These are phyloP conservation scores for Bacterosira constricta DNA, from an alignment of 108 stramenopile genomes.

Conservation along the genomic window DNA sequence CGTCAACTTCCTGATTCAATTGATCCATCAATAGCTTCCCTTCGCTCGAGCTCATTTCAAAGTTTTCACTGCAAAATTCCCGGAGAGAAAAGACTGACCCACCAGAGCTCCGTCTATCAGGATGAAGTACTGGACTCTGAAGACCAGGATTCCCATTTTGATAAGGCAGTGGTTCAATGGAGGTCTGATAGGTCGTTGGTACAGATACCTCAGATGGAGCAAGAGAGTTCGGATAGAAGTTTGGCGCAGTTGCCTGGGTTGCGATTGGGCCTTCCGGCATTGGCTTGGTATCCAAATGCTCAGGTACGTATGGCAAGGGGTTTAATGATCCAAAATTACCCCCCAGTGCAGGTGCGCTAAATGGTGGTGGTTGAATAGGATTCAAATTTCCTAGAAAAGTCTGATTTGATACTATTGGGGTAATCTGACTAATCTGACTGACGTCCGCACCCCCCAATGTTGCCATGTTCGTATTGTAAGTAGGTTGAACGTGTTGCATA, in stretches of 20 bases:
- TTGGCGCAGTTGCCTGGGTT: no score
- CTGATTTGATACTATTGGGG: not conserved
- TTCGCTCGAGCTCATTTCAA: slow-evolving; percentile 19
- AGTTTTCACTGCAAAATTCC: slow-evolving; percentile 7
- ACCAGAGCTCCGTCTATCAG: not conserved
- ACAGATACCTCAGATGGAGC: no score
- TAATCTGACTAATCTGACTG: not conserved
- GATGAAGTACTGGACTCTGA: no score
- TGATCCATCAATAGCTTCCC: slow-evolving; percentile 14
- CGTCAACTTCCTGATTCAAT: slow-evolving; percentile 21
- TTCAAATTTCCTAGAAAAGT: not conserved
- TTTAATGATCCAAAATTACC: not conserved
- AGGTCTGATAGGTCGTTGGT: no score
- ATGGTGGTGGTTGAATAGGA: not conserved
- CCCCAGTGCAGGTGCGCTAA: not conserved
- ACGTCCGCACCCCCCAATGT: not conserved
- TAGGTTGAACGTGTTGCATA: not conserved
- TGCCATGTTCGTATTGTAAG: not conserved
- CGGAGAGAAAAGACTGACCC: slow-evolving; percentile 16
- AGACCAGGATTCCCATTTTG: not conserved
- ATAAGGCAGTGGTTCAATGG: not conserved
- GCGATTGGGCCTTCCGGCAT: no score
- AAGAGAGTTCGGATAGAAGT: not conserved
- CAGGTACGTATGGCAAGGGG: slow-evolving; percentile 4
- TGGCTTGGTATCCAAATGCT: not conserved